phyloP scores from a whole-genome alignment of 192 early-diverging fungal genomes.

The Pecoramyces ruminantium region DNA sequence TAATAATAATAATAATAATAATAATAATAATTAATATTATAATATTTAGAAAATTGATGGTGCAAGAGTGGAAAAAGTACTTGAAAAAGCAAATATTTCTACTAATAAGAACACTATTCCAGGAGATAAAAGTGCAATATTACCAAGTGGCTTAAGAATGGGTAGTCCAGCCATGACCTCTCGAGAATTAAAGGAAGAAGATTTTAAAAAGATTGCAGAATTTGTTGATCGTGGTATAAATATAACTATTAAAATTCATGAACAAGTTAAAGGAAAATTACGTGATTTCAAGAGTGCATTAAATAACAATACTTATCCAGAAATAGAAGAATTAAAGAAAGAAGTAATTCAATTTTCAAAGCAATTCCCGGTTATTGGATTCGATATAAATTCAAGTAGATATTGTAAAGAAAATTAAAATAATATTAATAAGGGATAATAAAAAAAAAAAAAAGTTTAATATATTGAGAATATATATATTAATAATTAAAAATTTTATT shows the following conservation, averaged over 20 bases:
- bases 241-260: conserved; percentile 55
- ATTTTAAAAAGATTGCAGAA: conserved; percentile 71
- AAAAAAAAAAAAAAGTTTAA: too few species aligned
- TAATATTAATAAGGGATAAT: too few species aligned
- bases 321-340: conserved; percentile 47
- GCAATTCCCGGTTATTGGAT: conserved; percentile 79
- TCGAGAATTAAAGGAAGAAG: conserved; percentile 66
- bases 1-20: neutral
- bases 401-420: neutral
- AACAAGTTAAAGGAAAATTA: conserved; percentile 51
- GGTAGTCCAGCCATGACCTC: conserved; percentile 96
- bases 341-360: conserved; percentile 71
- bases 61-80: conserved; percentile 83
- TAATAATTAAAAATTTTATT: too few species aligned
- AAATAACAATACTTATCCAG: conserved; percentile 41
- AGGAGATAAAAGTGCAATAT: conserved; percentile 82
- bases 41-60: conserved; percentile 63
- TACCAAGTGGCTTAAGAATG: conserved; percentile 84
- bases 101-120: conserved; percentile 99
- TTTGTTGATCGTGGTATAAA: conserved; percentile 79
- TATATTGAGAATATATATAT: too few species aligned
- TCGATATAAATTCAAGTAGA: conserved; percentile 10
- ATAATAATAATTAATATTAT: conserved; percentile 3
- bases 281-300: conserved; percentile 75
- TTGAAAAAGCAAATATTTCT: conserved; percentile 93